phyloP scores from a whole-genome alignment of 2,329 filamentous ascomycete genomes.

The Dactylellina parvicollis region DNA sequence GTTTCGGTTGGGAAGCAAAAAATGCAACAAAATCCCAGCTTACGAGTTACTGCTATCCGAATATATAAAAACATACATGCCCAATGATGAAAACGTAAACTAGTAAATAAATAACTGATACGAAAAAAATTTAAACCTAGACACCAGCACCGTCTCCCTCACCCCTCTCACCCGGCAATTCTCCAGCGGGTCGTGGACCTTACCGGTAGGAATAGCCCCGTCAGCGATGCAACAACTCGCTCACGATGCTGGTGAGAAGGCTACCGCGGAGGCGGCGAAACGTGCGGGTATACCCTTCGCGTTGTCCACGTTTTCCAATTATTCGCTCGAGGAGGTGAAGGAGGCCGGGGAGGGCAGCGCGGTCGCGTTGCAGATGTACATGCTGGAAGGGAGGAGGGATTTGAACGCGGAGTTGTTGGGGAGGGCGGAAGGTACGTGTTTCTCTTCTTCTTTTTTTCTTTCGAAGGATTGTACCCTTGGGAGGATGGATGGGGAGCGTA shows the following conservation, averaged over 20 bases:
- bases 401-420: conserved; percentile 56
- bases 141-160: conserved; percentile 56
- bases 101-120: neutral
- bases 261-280: conserved; percentile 65
- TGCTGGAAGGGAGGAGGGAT: conserved; percentile 35
- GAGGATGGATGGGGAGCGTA: too few species aligned
- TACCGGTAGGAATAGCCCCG: conserved; percentile 68
- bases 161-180: neutral
- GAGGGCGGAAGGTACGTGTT: conserved; percentile 65
- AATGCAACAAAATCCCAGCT: conserved; percentile 7
- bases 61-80: too few species aligned
- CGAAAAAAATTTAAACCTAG: conserved; percentile 47
- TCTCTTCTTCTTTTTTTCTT: conserved; percentile 60
- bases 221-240: conserved; percentile 68
- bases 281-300: conserved; percentile 54
- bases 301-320: conserved; percentile 42
- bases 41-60: too few species aligned
- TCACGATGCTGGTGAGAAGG: conserved; percentile 67
- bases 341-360: conserved; percentile 27
- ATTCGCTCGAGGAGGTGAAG: conserved; percentile 33
- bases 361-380: conserved; percentile 35
- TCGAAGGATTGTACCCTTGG: too few species aligned
- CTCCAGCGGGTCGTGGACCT: conserved; percentile 55
- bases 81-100: too few species aligned
- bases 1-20: conserved; percentile 29